Conservation (phyloP, 2,329 filamentous ascomycete species). For the Hymenoscyphus albidus region DNA sequence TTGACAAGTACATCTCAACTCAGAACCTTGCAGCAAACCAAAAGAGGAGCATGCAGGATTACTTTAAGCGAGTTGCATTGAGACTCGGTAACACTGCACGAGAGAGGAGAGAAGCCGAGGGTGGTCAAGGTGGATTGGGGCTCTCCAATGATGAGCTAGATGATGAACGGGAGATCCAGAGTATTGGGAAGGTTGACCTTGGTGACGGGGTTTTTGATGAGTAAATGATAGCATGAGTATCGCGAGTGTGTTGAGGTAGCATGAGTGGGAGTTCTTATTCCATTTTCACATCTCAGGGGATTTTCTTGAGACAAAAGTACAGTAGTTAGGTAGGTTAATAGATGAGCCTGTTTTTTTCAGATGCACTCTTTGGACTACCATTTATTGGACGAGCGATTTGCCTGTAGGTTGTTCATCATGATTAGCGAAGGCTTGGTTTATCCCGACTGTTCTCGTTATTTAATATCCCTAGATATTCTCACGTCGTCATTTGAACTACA, state of each 20-base stretch:
- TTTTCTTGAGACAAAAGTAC: slow-evolving; percentile 7
- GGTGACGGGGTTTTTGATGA: slow-evolving; percentile 48
- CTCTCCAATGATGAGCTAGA: slow-evolving; percentile 87
- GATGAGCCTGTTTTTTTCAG: background rate
- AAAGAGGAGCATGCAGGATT: slow-evolving; percentile 91
- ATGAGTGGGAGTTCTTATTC: background rate
- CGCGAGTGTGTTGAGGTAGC: background rate
- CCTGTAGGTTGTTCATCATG: background rate
- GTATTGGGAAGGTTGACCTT: slow-evolving; percentile 84
- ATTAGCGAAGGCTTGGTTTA: background rate
- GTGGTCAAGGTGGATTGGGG: slow-evolving; percentile 79
- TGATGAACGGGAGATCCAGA: slow-evolving; percentile 95
- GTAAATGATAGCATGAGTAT: slow-evolving; percentile 28
- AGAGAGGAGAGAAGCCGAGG: slow-evolving; percentile 87
- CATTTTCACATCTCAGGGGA: slow-evolving; percentile 5
- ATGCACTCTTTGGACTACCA: background rate
- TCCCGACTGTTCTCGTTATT: too few relatives aligned
- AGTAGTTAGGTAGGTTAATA: background rate
- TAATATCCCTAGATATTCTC: too few relatives aligned
- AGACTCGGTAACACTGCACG: slow-evolving; percentile 81
- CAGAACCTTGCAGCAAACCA: slow-evolving; percentile 64
- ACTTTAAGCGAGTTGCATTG: slow-evolving; percentile 90
- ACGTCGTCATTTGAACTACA: too few relatives aligned
- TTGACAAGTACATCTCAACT: slow-evolving; percentile 82
- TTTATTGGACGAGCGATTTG: background rate